Conservation (phyloP, 352 stramenopile genomes). For the Globisporangium abappressorium region DNA sequence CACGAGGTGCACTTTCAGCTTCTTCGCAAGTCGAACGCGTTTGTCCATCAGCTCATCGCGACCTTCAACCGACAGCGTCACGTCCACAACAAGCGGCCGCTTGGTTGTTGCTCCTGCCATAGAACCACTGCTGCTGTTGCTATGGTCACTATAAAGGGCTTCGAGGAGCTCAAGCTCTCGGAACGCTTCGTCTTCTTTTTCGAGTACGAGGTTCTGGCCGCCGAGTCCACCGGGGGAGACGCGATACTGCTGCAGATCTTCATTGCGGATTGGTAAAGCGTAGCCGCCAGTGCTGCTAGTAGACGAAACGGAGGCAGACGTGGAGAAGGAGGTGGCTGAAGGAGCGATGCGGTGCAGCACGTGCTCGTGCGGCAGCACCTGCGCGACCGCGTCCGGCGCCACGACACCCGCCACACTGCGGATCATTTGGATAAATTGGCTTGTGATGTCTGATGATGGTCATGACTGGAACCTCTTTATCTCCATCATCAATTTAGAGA, state of each 20-base stretch:
- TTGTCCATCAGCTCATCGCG: conserved; percentile 34
- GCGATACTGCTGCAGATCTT: conserved; percentile 60
- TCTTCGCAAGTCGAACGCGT: conserved; percentile 32
- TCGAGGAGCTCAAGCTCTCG: conserved; percentile 51
- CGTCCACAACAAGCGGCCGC: conserved; percentile 41
- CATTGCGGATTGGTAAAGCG: conserved; percentile 39
- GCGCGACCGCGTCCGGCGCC: conserved; percentile 28
- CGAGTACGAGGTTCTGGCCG: conserved; percentile 51
- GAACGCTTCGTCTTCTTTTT: conserved; percentile 77
- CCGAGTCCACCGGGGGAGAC: conserved; percentile 29
- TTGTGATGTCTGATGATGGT: background rate
- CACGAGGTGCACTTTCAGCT: conserved; percentile 45
- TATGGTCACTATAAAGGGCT: background rate
- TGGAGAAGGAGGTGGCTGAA: too few species aligned
- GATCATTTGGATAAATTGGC: conserved; percentile 32
- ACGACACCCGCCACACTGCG: conserved; percentile 47
- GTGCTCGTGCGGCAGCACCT: conserved; percentile 53
- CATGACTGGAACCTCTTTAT: background rate
- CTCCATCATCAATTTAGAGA: background rate
- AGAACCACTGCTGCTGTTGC: background rate
- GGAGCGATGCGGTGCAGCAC: conserved; percentile 49
- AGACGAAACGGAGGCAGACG: background rate
- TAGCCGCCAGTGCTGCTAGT: background rate
- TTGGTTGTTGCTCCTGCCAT: background rate
- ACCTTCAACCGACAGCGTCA: conserved; percentile 47